A percentile compares a stretch with the other conserved stretches of the same genome.
phyloP scores from a whole-genome alignment of 805 yeast genomes.

The Saitoella complicata region DNA sequence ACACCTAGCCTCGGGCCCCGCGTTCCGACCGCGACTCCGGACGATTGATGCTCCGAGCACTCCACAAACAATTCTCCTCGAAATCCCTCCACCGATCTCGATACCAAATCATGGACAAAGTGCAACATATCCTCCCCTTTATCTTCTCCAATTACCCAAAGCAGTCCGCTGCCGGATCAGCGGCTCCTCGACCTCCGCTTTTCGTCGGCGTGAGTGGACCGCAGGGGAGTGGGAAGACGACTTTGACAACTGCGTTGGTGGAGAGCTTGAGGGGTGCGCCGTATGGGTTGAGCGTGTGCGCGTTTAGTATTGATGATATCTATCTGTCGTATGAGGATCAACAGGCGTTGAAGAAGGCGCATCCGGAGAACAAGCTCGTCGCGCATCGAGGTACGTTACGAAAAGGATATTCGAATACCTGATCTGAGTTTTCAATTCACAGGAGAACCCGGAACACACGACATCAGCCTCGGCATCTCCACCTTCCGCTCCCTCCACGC shows the following conservation, averaged over 20 bases:
- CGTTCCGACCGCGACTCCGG: no score
- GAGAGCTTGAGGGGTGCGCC: constrained; percentile 6
- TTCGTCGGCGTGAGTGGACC: constrained; percentile 13
- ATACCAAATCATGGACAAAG: no score
- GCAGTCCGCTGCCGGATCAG: no score
- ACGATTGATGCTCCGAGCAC: no score
- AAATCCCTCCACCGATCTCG: no score
- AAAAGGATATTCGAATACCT: no score
- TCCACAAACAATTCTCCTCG: no score
- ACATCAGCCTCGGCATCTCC: constrained; percentile 28
- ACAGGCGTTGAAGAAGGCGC: constrained; percentile 23
- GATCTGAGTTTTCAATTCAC: no score
- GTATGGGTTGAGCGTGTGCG: constrained; percentile 16
- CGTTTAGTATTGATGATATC: constrained; percentile 70
- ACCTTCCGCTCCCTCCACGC: constrained; percentile 17
- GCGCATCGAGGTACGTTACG: constrained; percentile 48
- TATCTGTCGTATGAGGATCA: constrained; percentile 59
- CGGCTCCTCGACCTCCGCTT: constrained; percentile 6
- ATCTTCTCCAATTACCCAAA: no score
- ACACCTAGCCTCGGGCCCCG: no score
- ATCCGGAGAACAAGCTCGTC: constrained; percentile 36
- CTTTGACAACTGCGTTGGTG: constrained; percentile 5
- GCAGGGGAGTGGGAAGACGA: constrained; percentile 15
- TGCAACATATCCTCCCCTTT: no score
- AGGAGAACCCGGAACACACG: constrained; percentile 80